Evolutionary conservation across 129 eudicot genomes (phyloP), one percentile per base, ranked within the genome.

Genomic region (Saposhnikovia divaricata): DNA sequence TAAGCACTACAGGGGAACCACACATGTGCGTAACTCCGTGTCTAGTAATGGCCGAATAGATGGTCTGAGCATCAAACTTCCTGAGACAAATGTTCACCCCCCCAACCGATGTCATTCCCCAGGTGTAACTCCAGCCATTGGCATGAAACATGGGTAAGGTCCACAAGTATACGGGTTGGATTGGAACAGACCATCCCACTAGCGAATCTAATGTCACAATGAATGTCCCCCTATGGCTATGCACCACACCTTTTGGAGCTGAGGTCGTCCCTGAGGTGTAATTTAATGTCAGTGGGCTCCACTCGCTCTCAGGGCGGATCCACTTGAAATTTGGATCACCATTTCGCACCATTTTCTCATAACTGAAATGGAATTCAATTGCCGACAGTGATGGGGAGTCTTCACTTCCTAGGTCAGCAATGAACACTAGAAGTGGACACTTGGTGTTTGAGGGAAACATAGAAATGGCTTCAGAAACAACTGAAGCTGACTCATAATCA

Each of bases 261-360:
- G 84, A 81, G 9, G 84, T 81, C 0, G 84, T 81, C 19, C 84
- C 84, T 10, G 84, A 81, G 12, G 84, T 81, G 78, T 81, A 81
- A n/a, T 63, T 81, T 14, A 81, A 45, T 19, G 80, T 76, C 4
- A 81, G 31, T 63, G 84, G 84, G 25, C 76, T 75, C 80, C 84
- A 75, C 15, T 81, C 80, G 19, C 51, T 81, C 18, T 75, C 48
- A 4, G 84, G 84, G 3, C 84, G 76, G 34, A 75, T 73, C 80
- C 84, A 81, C 15, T 44, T 63, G 70, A 81, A 81, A 2, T 70
- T 4, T 0, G 79, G 79, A 80, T 73, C 73, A 39, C 83, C 83
- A 5, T 37, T 73, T 25, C 42, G 50, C 3, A 81, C 73, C 74
- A 81, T 51, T 21, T 19, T 48, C 76, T 81, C 79, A 28, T 81